Evolutionary conservation across 352 stramenopile genomes (phyloP).

Genomic region (Elongisporangium senticosum): DNA sequence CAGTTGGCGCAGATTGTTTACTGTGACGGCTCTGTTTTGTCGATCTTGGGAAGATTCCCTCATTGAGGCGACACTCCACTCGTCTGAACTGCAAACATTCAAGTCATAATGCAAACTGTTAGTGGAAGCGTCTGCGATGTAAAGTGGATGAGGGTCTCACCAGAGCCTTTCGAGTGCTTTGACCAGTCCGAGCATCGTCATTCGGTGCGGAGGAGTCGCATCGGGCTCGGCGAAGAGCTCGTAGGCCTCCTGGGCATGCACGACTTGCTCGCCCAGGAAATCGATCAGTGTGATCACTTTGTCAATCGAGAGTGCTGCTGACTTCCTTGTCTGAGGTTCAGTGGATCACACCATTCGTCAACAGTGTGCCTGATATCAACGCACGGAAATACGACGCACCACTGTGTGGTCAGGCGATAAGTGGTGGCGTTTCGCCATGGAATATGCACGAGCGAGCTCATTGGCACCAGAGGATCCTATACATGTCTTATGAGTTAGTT

Average conservation of each 20-base stretch:
- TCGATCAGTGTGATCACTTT: conserved; percentile 56
- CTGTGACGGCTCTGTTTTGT: not conserved
- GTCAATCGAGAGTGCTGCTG: conserved; percentile 19
- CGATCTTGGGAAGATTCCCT: not conserved
- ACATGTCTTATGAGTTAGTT: not conserved
- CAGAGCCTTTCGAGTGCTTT: conserved; percentile 40
- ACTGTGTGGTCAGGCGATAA: not conserved
- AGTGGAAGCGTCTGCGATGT: not conserved
- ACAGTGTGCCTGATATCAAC: not conserved
- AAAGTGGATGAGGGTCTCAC: conserved; percentile 12
- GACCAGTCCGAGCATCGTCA: conserved; percentile 38
- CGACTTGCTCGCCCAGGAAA: conserved; percentile 53
- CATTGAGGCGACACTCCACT: conserved; percentile 6
- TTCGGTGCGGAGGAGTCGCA: conserved; percentile 9
- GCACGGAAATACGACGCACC: not conserved
- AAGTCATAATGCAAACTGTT: not conserved
- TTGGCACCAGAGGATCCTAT: not conserved
- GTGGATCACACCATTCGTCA: not conserved
- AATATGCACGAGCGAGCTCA: not conserved
- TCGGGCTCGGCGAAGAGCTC: conserved; percentile 27
- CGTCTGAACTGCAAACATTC: conserved; percentile 7
- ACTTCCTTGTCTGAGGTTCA: not conserved
- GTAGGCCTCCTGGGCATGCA: conserved; percentile 50
- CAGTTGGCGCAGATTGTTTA: conserved; percentile 33
- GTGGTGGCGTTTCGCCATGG: not conserved